Percentiles rank a stretch among this genome's conserved stretches.
Evolutionary conservation across 169 alveolate species (phyloP).

Genomic region (Babesia bigemina): DNA sequence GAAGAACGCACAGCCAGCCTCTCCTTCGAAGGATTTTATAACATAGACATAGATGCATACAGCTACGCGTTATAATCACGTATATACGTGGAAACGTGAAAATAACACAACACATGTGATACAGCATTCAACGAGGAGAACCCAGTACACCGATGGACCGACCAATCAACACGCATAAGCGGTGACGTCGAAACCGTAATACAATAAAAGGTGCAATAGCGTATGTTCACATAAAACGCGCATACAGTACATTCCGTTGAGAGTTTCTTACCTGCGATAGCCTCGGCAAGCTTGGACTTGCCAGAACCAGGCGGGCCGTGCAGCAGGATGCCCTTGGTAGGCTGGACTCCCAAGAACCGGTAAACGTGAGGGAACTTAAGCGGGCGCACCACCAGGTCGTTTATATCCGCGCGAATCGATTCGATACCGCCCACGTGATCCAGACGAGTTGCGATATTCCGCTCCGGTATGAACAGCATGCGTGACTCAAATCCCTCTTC

Average conservation of each 20-base stretch:
- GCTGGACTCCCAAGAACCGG: slow-evolving; percentile 84
- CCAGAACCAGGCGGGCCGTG: slow-evolving; percentile 99
- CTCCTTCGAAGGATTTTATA: slow-evolving; percentile 47
- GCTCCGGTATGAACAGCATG: slow-evolving; percentile 57
- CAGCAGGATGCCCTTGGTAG: slow-evolving; percentile 92
- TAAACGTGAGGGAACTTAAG: slow-evolving; percentile 83
- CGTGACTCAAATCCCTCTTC: neutral
- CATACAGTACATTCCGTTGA: neutral
- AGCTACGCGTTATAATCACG: no score
- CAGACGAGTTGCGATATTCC: slow-evolving; percentile 26
- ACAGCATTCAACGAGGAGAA: neutral
- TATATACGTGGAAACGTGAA: neutral
- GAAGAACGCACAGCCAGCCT: slow-evolving; percentile 78
- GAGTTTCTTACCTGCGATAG: slow-evolving; percentile 84
- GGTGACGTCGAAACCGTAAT: no score
- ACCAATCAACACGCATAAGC: no score
- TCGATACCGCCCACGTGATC: slow-evolving; percentile 77
- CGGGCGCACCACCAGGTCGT: slow-evolving; percentile 75
- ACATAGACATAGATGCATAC: no score
- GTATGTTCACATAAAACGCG: no score
- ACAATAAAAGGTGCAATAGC: no score
- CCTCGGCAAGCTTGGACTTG: slow-evolving; percentile 94
- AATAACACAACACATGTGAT: slow-evolving; percentile 27
- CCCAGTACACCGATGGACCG: no score
- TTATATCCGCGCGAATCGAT: slow-evolving; percentile 70